phyloP scores from a whole-genome alignment of 2,329 filamentous ascomycete genomes.

The Epichloe amarillans region DNA sequence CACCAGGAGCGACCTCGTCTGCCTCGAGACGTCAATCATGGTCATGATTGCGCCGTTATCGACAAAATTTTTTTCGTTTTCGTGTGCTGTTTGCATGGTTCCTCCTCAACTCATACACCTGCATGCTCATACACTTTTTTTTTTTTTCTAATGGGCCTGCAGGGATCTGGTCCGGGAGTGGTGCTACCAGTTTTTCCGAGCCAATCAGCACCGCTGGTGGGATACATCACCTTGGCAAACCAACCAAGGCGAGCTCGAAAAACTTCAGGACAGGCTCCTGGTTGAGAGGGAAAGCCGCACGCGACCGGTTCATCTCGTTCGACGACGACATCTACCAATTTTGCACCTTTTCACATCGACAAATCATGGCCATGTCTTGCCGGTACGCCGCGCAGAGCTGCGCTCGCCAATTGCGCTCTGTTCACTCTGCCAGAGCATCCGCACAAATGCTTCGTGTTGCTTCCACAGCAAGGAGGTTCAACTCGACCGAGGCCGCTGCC shows the following conservation, averaged over 20 bases:
- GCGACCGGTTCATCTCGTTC: conserved; percentile 6
- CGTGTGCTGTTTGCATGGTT: conserved; percentile 12
- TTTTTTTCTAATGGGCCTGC: conserved; percentile 23
- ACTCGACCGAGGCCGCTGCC: conserved; percentile 62
- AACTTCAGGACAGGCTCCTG: conserved; percentile 23
- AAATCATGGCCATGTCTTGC: conserved; percentile 49
- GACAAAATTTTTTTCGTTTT: conserved; percentile 15
- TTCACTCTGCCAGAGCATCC: conserved; percentile 31
- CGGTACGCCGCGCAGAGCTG: conserved; percentile 52
- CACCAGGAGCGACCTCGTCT: conserved; percentile 41
- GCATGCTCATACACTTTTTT: conserved; percentile 9
- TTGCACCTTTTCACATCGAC: conserved; percentile 14
- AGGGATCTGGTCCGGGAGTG: conserved; percentile 16
- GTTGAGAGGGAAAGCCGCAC: conserved; percentile 11
- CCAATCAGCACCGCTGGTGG: conserved; percentile 17
- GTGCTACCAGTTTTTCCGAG: conserved; percentile 22
- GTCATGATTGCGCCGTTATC: conserved; percentile 33
- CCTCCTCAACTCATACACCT: not conserved
- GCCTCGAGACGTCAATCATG: conserved; percentile 39
- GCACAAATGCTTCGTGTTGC: conserved; percentile 33
- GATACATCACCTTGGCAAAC: conserved; percentile 6
- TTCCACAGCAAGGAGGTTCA: conserved; percentile 58
- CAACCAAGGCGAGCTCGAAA: conserved; percentile 23
- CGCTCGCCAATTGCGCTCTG: conserved; percentile 45
- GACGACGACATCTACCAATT: conserved; percentile 1